phyloP scores from a whole-genome alignment of 2,329 filamentous ascomycete genomes.

The Chaetomiaceae sp. region DNA sequence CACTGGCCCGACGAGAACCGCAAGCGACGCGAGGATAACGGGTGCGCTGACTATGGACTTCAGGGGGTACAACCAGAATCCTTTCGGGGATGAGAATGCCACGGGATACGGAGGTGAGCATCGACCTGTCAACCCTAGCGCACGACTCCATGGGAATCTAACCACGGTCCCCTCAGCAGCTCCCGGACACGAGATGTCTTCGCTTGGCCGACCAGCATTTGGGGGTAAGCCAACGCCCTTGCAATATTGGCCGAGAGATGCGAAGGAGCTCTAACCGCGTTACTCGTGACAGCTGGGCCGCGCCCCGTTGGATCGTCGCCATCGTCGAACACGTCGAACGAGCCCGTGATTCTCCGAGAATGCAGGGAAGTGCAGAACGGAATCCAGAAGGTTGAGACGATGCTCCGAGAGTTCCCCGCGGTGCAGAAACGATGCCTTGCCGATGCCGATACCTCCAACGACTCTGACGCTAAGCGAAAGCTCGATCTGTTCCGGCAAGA shows the following conservation, averaged over 20 bases:
- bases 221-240: not conserved
- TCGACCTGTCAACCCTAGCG: no score
- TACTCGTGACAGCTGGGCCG: not conserved
- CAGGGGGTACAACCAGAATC: slow-evolving; percentile 40
- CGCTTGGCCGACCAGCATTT: slow-evolving; percentile 43
- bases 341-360: slow-evolving; percentile 77
- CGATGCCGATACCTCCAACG: slow-evolving; percentile 64
- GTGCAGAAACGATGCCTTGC: slow-evolving; percentile 67
- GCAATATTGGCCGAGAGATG: not conserved
- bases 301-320: not conserved
- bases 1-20: not conserved
- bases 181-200: slow-evolving; percentile 60
- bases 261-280: not conserved
- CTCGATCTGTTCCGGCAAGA: slow-evolving; percentile 69
- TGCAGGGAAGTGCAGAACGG: slow-evolving; percentile 73
- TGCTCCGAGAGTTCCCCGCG: slow-evolving; percentile 64
- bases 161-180: slow-evolving; percentile 8
- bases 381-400: slow-evolving; percentile 66
- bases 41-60: not conserved
- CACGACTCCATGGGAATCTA: not conserved
- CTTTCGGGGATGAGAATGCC: slow-evolving; percentile 51
- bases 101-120: slow-evolving; percentile 10
- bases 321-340: slow-evolving; percentile 52
- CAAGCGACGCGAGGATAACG: not conserved
- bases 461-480: slow-evolving; percentile 59